A percentile compares a stretch with the other conserved stretches of the same genome.
Evolutionary conservation across 1,284 basidiomycete genomes (phyloP).

Genomic region (Singerocomus inundabilis): DNA sequence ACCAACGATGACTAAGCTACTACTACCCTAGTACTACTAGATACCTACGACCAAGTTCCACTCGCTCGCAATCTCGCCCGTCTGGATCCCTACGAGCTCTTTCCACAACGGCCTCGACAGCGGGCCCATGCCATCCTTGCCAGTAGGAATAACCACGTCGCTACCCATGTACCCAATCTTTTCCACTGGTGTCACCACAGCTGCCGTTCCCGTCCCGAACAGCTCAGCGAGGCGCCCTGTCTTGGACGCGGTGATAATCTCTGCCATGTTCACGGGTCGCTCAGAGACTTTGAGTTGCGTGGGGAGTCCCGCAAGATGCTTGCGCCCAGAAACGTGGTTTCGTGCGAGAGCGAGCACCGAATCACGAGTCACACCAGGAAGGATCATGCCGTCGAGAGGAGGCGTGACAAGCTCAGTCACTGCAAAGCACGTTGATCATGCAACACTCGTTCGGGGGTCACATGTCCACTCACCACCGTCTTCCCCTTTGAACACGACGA

Average conservation of each 20-base stretch:
- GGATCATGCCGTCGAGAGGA: slow-evolving; percentile 91
- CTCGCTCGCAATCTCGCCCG: slow-evolving; percentile 77
- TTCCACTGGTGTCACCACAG: slow-evolving; percentile 81
- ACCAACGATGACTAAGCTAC: slow-evolving; percentile 23
- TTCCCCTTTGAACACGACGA: slow-evolving; percentile 77
- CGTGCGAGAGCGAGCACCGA: slow-evolving; percentile 83
- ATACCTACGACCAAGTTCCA: slow-evolving; percentile 76
- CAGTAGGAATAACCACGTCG: slow-evolving; percentile 84
- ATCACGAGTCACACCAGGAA: slow-evolving; percentile 95
- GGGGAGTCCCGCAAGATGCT: slow-evolving; percentile 60
- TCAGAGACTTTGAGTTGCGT: slow-evolving; percentile 76
- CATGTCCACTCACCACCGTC: slow-evolving; percentile 58
- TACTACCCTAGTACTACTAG: too few species aligned
- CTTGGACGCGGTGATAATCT: slow-evolving; percentile 74
- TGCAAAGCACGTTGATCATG: slow-evolving; percentile 25
- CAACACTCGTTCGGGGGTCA: neutral
- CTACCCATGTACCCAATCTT: slow-evolving; percentile 85
- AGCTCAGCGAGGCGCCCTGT: slow-evolving; percentile 82
- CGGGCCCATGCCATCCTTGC: slow-evolving; percentile 84
- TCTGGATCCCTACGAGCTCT: slow-evolving; percentile 88
- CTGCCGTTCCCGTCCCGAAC: slow-evolving; percentile 93
- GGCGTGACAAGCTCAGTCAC: slow-evolving; percentile 85
- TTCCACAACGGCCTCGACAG: slow-evolving; percentile 82
- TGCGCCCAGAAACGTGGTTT: slow-evolving; percentile 65
- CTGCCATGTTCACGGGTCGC: slow-evolving; percentile 85